A percentile compares a stretch with the other conserved stretches of the same genome.
Evolutionary conservation across 495 filamentous ascomycete genomes (phyloP).

Genomic region (Pyrenopolyporus hunteri): DNA sequence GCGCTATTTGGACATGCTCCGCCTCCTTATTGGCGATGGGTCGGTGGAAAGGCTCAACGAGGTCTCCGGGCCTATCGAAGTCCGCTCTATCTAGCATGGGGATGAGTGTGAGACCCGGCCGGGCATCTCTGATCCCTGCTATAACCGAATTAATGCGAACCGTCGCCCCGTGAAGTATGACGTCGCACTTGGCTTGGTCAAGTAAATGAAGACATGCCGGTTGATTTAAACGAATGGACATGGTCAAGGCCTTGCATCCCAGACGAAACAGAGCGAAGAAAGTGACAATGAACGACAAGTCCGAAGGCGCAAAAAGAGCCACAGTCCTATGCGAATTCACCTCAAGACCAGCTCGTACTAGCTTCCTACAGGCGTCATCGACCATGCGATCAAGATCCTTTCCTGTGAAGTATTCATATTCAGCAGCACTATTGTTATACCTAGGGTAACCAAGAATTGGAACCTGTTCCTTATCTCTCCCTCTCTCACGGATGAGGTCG

Average conservation of each 20-base stretch:
- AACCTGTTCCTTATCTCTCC: constrained; percentile 54
- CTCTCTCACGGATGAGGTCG: constrained; percentile 58
- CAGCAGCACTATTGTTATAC: constrained; percentile 39
- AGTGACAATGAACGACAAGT: constrained; percentile 61
- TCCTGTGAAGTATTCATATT: constrained; percentile 60
- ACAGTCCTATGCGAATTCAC: constrained; percentile 49
- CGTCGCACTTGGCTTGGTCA: constrained; percentile 49
- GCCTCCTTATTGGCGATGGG: constrained; percentile 44
- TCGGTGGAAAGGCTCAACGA: constrained; percentile 39
- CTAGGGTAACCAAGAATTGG: constrained; percentile 61
- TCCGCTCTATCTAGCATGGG: constrained; percentile 43
- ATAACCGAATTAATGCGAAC: constrained; percentile 50
- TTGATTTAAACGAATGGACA: constrained; percentile 63
- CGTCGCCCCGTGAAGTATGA: constrained; percentile 47
- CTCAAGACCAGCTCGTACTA: constrained; percentile 45
- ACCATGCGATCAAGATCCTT: constrained; percentile 60
- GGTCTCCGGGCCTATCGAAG: constrained; percentile 41
- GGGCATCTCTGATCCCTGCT: constrained; percentile 48
- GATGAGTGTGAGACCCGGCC: constrained; percentile 43
- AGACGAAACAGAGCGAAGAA: constrained; percentile 64
- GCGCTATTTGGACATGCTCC: constrained; percentile 44
- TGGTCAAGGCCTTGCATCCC: constrained; percentile 62
- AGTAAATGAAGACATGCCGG: constrained; percentile 60
- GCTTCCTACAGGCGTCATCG: constrained; percentile 48
- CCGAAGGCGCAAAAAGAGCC: constrained; percentile 60